phyloP scores from a whole-genome alignment of 2,329 filamentous ascomycete species.

The Ceratocystis colombiana region DNA sequence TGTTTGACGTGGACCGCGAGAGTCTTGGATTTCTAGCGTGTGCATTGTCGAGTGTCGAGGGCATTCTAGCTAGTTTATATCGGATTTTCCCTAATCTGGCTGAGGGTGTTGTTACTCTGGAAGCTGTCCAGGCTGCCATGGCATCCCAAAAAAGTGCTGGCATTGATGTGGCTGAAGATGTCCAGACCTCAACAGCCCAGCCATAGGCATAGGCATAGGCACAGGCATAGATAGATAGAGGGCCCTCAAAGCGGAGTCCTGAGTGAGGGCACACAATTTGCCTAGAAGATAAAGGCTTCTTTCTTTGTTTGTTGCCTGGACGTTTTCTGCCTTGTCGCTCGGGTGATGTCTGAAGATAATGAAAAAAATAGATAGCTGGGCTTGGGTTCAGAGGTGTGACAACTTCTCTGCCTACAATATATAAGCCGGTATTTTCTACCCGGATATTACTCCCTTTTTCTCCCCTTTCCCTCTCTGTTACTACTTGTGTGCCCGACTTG shows the following conservation, averaged over 20 bases:
- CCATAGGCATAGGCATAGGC: background rate
- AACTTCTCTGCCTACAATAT: conserved; percentile 9
- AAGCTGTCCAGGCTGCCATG: conserved; percentile 40
- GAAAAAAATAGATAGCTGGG: conserved; percentile 6
- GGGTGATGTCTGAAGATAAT: background rate
- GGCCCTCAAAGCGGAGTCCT: too few relatives aligned
- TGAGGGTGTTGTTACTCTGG: conserved; percentile 47
- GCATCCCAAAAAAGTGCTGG: background rate
- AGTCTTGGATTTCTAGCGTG: conserved; percentile 89
- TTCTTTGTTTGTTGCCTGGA: background rate
- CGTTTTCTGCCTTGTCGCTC: background rate
- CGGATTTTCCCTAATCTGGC: conserved; percentile 43
- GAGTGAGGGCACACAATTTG: conserved; percentile 4
- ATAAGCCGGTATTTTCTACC: background rate
- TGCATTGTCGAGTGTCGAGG: conserved; percentile 67
- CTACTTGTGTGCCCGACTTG: too few relatives aligned
- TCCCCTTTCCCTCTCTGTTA: background rate
- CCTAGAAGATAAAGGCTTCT: background rate
- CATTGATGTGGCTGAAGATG: conserved; percentile 27
- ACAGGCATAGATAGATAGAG: background rate
- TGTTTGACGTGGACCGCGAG: conserved; percentile 91
- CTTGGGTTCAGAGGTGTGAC: background rate
- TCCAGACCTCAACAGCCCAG: background rate
- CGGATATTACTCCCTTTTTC: background rate
- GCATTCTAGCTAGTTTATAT: conserved; percentile 53